Conservation (phyloP, 306 rosid species). For the Arachis hypogaea region DNA sequence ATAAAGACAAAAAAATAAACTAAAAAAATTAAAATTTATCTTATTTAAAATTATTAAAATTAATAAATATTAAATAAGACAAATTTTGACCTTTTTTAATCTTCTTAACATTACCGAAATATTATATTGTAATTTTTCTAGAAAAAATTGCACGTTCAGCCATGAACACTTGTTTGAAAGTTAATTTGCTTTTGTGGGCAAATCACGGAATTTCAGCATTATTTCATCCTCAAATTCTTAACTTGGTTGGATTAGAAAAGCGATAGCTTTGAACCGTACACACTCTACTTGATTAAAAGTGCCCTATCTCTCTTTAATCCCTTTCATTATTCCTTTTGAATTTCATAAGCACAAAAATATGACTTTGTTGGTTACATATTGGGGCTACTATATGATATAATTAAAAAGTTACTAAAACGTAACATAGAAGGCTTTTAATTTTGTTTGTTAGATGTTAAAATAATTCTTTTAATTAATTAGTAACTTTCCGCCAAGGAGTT, state of each 20-base stretch:
- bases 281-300: constrained; percentile 26
- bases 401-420: constrained; percentile 18
- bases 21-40: too few species aligned
- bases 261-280: constrained; percentile 34
- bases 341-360: constrained; percentile 15
- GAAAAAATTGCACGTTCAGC: constrained; percentile 17
- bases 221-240: constrained; percentile 29
- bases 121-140: too few species aligned
- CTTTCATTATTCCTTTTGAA: constrained; percentile 9
- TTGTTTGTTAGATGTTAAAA: constrained; percentile 22
- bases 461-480: constrained; percentile 5
- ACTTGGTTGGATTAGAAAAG: constrained; percentile 34
- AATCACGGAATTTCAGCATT: constrained; percentile 42
- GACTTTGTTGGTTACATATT: neutral
- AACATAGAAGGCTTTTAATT: constrained; percentile 30
- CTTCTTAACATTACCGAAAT: too few species aligned
- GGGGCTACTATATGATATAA: neutral
- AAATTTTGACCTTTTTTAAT: too few species aligned
- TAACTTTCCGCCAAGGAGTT: constrained; percentile 43
- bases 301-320: constrained; percentile 29
- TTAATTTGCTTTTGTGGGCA: constrained; percentile 34
- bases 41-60: too few species aligned
- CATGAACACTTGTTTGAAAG: constrained; percentile 44
- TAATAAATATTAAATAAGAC: too few species aligned
- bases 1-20: too few species aligned